Evolutionary conservation across 2,329 filamentous ascomycete species (phyloP).

Genomic region (Westerdykella ornata): DNA sequence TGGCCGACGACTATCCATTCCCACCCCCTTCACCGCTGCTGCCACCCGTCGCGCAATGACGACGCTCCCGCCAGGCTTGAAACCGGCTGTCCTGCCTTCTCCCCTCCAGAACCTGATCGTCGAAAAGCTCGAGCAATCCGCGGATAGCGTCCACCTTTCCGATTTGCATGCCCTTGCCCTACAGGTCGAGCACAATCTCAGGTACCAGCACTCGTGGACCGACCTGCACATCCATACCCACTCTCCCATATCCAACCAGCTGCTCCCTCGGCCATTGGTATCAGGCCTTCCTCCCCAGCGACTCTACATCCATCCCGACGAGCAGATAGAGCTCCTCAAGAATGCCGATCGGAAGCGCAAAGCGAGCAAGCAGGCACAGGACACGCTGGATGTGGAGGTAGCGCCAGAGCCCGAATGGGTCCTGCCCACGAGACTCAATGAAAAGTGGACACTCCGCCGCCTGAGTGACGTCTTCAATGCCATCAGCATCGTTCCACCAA

Average conservation of each 20-base stretch:
- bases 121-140: slow-evolving; percentile 6
- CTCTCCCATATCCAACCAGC: slow-evolving; percentile 35
- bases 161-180: slow-evolving; percentile 47
- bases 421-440: slow-evolving; percentile 62
- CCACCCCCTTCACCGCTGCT: slow-evolving; percentile 5
- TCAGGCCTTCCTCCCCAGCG: slow-evolving; percentile 66
- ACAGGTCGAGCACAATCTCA: slow-evolving; percentile 63
- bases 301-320: slow-evolving; percentile 74
- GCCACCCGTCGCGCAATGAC: slow-evolving; percentile 10
- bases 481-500: slow-evolving; percentile 40
- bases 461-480: slow-evolving; percentile 66
- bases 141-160: slow-evolving; percentile 18
- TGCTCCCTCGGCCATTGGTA: slow-evolving; percentile 57
- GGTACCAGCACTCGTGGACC: slow-evolving; percentile 70
- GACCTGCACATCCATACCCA: slow-evolving; percentile 50
- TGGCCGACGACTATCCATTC: slow-evolving; percentile 4
- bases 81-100: slow-evolving; percentile 23
- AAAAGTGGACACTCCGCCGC: slow-evolving; percentile 62
- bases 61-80: slow-evolving; percentile 20
- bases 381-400: slow-evolving; percentile 41
- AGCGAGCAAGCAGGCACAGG: slow-evolving; percentile 25
- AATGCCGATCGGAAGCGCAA: slow-evolving; percentile 46
- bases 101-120: slow-evolving; percentile 29
- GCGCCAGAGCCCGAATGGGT: slow-evolving; percentile 60
- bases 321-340: slow-evolving; percentile 67